These are phyloP conservation scores for Cruciata laevipes DNA, from an alignment of 257 asterid genomes.

Conservation along the genomic window DNA sequence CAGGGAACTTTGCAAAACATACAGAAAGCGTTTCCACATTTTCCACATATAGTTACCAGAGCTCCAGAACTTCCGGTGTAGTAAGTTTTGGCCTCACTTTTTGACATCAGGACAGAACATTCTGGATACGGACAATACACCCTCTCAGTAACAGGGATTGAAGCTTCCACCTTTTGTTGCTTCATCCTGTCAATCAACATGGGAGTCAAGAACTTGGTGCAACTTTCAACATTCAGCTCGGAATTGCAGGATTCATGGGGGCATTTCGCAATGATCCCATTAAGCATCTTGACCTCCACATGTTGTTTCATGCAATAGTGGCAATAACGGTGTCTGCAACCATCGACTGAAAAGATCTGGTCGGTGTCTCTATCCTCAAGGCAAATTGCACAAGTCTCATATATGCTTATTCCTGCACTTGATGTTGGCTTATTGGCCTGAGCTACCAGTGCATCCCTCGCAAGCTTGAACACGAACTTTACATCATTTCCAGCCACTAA, in stretches of 20 bases:
- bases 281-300: conserved; percentile 22
- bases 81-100: conserved; percentile 27
- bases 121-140: conserved; percentile 76
- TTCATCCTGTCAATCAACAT: conserved; percentile 50
- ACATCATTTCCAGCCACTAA: neutral
- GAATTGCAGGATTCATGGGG: conserved; percentile 51
- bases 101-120: conserved; percentile 73
- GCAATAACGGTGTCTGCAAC: conserved; percentile 1
- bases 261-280: conserved; percentile 55
- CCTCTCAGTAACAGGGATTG: conserved; percentile 50
- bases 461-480: neutral
- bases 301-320: neutral
- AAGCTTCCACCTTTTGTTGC: conserved; percentile 56
- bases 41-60: conserved; percentile 41
- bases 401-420: neutral
- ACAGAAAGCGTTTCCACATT: conserved; percentile 49
- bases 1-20: conserved; percentile 66
- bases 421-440: conserved; percentile 13
- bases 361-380: neutral
- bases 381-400: neutral
- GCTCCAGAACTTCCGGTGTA: conserved; percentile 16
- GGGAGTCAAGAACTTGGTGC: conserved; percentile 54
- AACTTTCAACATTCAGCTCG: conserved; percentile 37
- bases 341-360: neutral
- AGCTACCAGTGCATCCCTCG: neutral